phyloP scores from a whole-genome alignment of 2,329 filamentous ascomycete species.

The Aspergillus sojae region DNA sequence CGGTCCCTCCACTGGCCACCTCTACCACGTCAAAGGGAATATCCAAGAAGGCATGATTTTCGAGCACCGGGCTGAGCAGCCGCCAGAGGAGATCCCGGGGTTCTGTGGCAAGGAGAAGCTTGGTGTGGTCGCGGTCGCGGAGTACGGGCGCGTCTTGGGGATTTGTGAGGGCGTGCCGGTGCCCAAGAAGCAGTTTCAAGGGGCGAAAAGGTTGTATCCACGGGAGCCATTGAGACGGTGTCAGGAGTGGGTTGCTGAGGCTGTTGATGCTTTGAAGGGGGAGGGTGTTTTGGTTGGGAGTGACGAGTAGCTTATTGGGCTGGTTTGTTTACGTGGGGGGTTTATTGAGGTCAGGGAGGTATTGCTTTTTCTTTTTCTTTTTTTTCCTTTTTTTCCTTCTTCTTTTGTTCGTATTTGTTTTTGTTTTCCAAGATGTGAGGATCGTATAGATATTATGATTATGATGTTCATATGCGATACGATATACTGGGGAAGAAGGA shows the following conservation, averaged over 20 bases:
- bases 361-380: too few species aligned
- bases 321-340: neutral
- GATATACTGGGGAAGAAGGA: neutral
- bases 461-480: neutral
- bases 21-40: slow-evolving; percentile 34
- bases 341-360: too few species aligned
- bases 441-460: neutral
- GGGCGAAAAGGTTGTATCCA: slow-evolving; percentile 29
- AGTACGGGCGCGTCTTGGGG: slow-evolving; percentile 22
- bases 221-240: slow-evolving; percentile 27
- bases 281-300: slow-evolving; percentile 3
- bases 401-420: neutral
- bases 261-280: slow-evolving; percentile 15
- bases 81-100: slow-evolving; percentile 17
- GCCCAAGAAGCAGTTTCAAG: slow-evolving; percentile 36
- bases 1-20: slow-evolving; percentile 19
- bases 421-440: neutral
- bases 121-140: slow-evolving; percentile 1
- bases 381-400: fast-evolving
- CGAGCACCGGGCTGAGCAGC: slow-evolving; percentile 19
- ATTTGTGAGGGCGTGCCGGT: slow-evolving; percentile 25
- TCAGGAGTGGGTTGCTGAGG: slow-evolving; percentile 35
- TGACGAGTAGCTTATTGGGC: neutral
- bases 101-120: slow-evolving; percentile 3
- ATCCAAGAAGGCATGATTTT: slow-evolving; percentile 35